Evolutionary conservation across 2,329 filamentous ascomycete species (phyloP).

Genomic region (Beauveria sp.): DNA sequence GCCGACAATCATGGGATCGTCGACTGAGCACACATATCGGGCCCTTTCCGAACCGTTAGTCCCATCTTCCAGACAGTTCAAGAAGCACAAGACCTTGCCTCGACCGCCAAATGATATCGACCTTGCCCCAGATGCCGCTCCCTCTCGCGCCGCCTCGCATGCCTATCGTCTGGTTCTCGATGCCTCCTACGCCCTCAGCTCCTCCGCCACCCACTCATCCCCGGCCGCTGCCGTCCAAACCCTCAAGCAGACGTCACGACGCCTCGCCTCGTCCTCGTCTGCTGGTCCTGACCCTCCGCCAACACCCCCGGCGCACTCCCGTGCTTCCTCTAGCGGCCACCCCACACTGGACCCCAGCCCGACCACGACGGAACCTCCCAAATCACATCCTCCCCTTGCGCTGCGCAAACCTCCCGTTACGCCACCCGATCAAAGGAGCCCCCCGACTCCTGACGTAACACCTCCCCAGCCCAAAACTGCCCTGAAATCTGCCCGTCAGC

Average conservation of each 20-base stretch:
- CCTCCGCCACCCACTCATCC: conserved; percentile 18
- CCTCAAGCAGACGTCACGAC: conserved; percentile 34
- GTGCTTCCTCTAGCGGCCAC: conserved; percentile 46
- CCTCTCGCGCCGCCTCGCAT: conserved; percentile 18
- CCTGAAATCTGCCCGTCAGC: conserved; percentile 38
- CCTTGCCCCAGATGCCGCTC: conserved; percentile 16
- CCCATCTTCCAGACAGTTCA: conserved; percentile 32
- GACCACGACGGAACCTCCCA: conserved; percentile 30
- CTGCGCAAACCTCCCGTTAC: conserved; percentile 43
- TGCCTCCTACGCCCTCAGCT: conserved; percentile 17
- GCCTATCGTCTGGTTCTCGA: conserved; percentile 20
- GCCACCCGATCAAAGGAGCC: conserved; percentile 57
- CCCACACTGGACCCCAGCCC: conserved; percentile 36
- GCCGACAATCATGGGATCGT: conserved; percentile 26
- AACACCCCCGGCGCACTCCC: conserved; percentile 55
- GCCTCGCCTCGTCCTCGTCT: conserved; percentile 25
- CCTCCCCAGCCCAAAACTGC: conserved; percentile 49
- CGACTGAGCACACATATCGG: conserved; percentile 22
- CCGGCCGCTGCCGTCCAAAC: conserved; percentile 31
- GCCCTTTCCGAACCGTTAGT: conserved; percentile 19
- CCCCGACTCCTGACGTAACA: conserved; percentile 69
- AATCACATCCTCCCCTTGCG: conserved; percentile 28
- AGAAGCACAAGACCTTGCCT: conserved; percentile 38
- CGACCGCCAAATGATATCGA: conserved; percentile 23
- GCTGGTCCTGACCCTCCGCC: conserved; percentile 46